Conservation (phyloP, 2,329 filamentous ascomycete species). For the Colletotrichum truncatum region DNA sequence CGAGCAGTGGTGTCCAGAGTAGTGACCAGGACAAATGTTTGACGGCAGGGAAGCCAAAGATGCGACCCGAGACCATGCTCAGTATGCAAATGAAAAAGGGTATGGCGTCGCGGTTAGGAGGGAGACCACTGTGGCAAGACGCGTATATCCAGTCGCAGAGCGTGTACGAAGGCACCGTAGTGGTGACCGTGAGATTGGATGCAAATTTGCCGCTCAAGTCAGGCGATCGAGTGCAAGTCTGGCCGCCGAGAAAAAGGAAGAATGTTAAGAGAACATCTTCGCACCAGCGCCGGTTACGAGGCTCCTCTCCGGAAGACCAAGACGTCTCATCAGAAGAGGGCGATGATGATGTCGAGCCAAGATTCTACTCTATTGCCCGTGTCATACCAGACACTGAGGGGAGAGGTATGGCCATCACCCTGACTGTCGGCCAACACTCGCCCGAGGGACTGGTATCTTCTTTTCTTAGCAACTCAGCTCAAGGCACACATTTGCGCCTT, state of each 20-base stretch:
- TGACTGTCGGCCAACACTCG: constrained; percentile 20
- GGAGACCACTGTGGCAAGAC: constrained; percentile 20
- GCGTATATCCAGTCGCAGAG: constrained; percentile 14
- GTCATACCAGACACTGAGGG: background rate
- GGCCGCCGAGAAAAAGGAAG: constrained; percentile 17
- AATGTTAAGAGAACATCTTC: background rate
- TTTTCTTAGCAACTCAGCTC: background rate
- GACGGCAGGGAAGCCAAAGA: background rate
- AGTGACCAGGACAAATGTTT: constrained; percentile 1
- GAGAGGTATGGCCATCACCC: constrained; percentile 10
- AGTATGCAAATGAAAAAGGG: constrained; percentile 28
- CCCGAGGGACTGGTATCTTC: constrained; percentile 22
- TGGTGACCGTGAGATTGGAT: constrained; percentile 7
- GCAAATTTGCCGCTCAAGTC: constrained; percentile 16
- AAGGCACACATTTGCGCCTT: constrained; percentile 12
- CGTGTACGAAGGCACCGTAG: constrained; percentile 3
- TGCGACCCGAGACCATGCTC: constrained; percentile 26
- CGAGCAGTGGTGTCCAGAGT: constrained; percentile 25
- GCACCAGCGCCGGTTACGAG: background rate
- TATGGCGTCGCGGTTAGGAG: constrained; percentile 21
- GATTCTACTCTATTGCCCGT: constrained; percentile 27
- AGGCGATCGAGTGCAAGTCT: constrained; percentile 23
- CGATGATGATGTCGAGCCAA: constrained; percentile 8
- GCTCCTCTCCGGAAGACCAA: background rate
- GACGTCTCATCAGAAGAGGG: background rate